Evolutionary conservation across 306 rosid genomes (phyloP).

Genomic region (Cercis canadensis): DNA sequence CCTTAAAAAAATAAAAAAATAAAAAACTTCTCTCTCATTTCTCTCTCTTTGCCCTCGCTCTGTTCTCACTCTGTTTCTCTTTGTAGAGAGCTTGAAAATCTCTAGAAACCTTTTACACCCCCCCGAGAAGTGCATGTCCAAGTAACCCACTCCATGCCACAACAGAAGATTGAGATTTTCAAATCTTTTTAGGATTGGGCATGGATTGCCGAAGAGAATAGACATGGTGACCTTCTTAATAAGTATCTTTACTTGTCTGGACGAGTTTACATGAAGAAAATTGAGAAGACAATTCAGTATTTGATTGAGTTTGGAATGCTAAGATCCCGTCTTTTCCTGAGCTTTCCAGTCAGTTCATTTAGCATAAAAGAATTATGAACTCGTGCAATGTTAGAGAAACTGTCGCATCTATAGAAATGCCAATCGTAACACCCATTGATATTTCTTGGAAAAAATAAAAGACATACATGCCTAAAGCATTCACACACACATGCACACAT

Average conservation of each 20-base stretch:
- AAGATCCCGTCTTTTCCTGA: slow-evolving; percentile 37
- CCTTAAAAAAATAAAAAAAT: too few relatives aligned
- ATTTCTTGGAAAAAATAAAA: too few relatives aligned
- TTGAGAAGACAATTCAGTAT: slow-evolving; percentile 92
- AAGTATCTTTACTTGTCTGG: slow-evolving; percentile 90
- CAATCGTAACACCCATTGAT: too few relatives aligned
- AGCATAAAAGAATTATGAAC: slow-evolving; percentile 7
- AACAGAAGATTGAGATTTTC: slow-evolving; percentile 85
- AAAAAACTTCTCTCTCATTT: too few relatives aligned
- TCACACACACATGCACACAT: neutral
- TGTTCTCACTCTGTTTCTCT: too few relatives aligned
- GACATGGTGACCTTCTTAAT: slow-evolving; percentile 93
- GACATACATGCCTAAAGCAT: too few relatives aligned
- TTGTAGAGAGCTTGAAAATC: slow-evolving; percentile 72
- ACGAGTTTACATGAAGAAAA: slow-evolving; percentile 90
- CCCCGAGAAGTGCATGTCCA: slow-evolving; percentile 88
- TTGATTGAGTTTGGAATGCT: slow-evolving; percentile 95
- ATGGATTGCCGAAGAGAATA: slow-evolving; percentile 96
- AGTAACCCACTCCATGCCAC: slow-evolving; percentile 90
- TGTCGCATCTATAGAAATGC: neutral
- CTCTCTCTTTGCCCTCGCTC: too few relatives aligned
- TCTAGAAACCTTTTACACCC: slow-evolving; percentile 75
- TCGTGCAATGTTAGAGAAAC: neutral
- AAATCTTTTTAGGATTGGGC: slow-evolving; percentile 89
- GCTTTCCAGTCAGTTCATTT: slow-evolving; percentile 2